Percentiles rank a stretch among this genome's conserved stretches.
Evolutionary conservation across 1,284 basidiomycete species (phyloP).

Genomic region (Trichosporon sp.): DNA sequence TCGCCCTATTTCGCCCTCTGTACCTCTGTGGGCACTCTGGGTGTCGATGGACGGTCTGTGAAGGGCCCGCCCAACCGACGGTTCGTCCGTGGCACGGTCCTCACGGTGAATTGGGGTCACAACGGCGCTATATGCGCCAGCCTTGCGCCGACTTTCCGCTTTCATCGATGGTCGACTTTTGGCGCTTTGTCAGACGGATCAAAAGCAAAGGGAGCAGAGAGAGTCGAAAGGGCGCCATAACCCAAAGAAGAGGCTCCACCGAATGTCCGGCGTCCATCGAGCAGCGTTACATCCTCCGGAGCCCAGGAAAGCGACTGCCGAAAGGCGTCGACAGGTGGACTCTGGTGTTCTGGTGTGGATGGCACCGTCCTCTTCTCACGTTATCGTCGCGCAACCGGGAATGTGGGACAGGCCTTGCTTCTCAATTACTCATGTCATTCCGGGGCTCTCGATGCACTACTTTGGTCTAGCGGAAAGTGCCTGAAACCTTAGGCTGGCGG

Average conservation of each 20-base stretch:
- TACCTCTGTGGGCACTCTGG: not conserved
- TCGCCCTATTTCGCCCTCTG: too few relatives aligned
- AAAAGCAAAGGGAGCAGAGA: not conserved
- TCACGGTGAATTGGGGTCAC: not conserved
- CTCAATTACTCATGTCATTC: not conserved
- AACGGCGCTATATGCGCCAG: not conserved
- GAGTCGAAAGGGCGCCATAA: not conserved
- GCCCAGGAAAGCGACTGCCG: not conserved
- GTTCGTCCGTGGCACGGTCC: not conserved
- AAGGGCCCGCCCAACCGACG: not conserved
- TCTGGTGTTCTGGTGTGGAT: not conserved
- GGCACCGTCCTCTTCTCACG: not conserved
- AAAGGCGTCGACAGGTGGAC: too few relatives aligned
- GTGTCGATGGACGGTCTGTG: not conserved
- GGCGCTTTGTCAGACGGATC: not conserved
- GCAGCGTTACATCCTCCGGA: not conserved
- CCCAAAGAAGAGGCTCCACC: not conserved
- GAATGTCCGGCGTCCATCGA: too few relatives aligned
- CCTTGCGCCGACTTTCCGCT: not conserved
- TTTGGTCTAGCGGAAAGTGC: not conserved
- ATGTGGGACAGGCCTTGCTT: not conserved
- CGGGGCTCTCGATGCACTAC: not conserved
- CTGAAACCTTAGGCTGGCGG: not conserved
- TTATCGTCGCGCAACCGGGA: not conserved
- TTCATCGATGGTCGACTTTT: not conserved